Base-by-base conservation (phyloP, 768 basidiomycete species). In the Leccinum uliginosum region DNA sequence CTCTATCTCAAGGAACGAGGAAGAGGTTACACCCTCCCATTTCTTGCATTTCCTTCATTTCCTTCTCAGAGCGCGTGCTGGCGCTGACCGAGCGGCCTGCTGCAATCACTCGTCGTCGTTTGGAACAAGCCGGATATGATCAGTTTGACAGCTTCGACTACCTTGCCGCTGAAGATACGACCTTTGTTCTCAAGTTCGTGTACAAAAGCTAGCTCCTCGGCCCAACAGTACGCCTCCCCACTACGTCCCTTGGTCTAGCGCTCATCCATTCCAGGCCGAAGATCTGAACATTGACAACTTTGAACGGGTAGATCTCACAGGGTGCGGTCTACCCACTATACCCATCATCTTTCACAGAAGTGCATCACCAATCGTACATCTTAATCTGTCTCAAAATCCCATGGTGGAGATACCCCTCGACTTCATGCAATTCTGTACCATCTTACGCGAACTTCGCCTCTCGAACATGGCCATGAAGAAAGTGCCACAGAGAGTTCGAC, bases 391-490 rank as follows among this genome's bases (percentile, higher is more conserved):
- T 4, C 85, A 90, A 45, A 99, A 98, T 68, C 93, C 95, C 3
- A 92, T 96, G 83, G 82, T 95, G 54, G 95, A 98, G 71, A 88
- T 98, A 34, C 97, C 96, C 1, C 85, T 93, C 50, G 97, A 98
- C 73, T 99, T 99, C 68, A 87, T 97, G 56, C 91, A 97, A 71
- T 83, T 87, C 6, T 96, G 93, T 67, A 83, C 82, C 1, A 82
- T 78, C 6, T 81, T 99, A 9, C 85, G 87, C 55, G 94, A 97
- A 64, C 83, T 99, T 44, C 84, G 87, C 8, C 76, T 99, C 40
- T 86, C 88, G 10, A 84, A 91, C 61, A 96, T 96, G 89, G 91
- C 91, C 12, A 88, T 98, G 81, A 97, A 96, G 73, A 87, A 89
- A 60, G 88, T 98, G 0, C 97, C 97, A 0, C 84, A 84, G 53